These are phyloP conservation scores for Trypanosoma cruzi DNA, from an alignment of 208 protist genomes.

Conservation along the genomic window DNA sequence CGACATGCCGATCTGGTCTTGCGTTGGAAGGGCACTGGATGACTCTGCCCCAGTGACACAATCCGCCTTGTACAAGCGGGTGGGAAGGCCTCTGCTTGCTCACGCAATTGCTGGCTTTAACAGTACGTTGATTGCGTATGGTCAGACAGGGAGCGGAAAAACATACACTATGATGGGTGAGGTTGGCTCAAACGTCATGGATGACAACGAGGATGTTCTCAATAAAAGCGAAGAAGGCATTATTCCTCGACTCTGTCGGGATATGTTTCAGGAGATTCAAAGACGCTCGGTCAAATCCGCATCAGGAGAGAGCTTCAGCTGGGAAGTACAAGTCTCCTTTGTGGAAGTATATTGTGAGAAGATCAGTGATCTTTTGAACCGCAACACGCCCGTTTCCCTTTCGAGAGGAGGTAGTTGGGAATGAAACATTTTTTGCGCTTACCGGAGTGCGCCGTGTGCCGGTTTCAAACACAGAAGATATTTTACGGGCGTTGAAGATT, in stretches of 20 bases:
- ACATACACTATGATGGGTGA: constrained; percentile 92
- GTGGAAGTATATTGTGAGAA: constrained; percentile 93
- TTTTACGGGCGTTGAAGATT: constrained; percentile 61
- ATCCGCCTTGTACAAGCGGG: constrained; percentile 70
- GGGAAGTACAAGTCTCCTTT: constrained; percentile 85
- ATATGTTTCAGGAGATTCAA: constrained; percentile 73
- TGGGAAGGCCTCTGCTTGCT: constrained; percentile 89
- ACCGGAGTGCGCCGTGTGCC: constrained; percentile 53
- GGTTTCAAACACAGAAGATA: constrained; percentile 47
- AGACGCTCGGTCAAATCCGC: constrained; percentile 43
- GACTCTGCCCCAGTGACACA: constrained; percentile 59
- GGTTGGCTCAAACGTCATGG: background rate
- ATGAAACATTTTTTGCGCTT: constrained; percentile 65
- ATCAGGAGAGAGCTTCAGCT: constrained; percentile 56
- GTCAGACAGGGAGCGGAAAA: constrained; percentile 91
- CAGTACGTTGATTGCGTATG: constrained; percentile 92
- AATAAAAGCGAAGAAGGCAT: constrained; percentile 56
- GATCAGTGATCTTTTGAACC: constrained; percentile 86
- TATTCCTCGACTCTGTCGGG: constrained; percentile 81
- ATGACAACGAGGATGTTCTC: constrained; percentile 23
- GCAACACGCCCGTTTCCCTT: constrained; percentile 50
- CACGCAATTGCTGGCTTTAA: constrained; percentile 93
- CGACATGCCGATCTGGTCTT: constrained; percentile 77
- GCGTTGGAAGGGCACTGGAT: constrained; percentile 42
- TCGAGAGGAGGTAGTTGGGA: constrained; percentile 65